A percentile compares a stretch with the other conserved stretches of the same genome.
These are phyloP conservation scores for Hirsutella thompsonii DNA, from an alignment of 2,329 filamentous ascomycete species.

Conservation along the genomic window DNA sequence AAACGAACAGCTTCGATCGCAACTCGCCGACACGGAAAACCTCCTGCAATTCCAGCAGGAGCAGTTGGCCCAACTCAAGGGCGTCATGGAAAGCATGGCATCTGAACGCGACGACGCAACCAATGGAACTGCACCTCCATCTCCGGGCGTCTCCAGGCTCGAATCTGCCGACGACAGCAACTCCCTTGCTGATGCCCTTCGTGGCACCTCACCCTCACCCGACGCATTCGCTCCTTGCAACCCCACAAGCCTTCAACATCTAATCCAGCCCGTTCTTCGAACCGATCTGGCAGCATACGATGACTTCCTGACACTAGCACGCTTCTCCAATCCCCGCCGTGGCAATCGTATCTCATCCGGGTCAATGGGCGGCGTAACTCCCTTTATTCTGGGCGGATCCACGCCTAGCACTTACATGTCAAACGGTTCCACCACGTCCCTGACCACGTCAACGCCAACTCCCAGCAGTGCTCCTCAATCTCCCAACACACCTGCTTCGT, in stretches of 20 bases:
- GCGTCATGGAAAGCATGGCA: slow-evolving; percentile 79
- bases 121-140: slow-evolving; percentile 66
- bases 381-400: slow-evolving; percentile 31
- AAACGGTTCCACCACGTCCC: slow-evolving; percentile 47
- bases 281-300: slow-evolving; percentile 70
- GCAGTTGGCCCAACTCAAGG: slow-evolving; percentile 81
- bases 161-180: slow-evolving; percentile 41
- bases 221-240: slow-evolving; percentile 40
- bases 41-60: slow-evolving; percentile 85
- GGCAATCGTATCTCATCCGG: slow-evolving; percentile 59
- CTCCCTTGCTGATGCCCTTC: slow-evolving; percentile 13
- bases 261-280: slow-evolving; percentile 72
- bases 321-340: slow-evolving; percentile 48
- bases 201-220: slow-evolving; percentile 21
- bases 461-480: slow-evolving; percentile 42
- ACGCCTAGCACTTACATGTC: slow-evolving; percentile 35
- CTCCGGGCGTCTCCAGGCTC: slow-evolving; percentile 60
- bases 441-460: slow-evolving; percentile 34
- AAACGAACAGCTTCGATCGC: slow-evolving; percentile 75
- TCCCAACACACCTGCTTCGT: slow-evolving; percentile 44
- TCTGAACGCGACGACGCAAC: slow-evolving; percentile 59
- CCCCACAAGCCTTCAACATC: slow-evolving; percentile 64
- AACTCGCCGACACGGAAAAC: slow-evolving; percentile 75
- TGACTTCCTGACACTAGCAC: slow-evolving; percentile 71
- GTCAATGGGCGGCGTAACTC: slow-evolving; percentile 41